Evolutionary conservation across 371 early-diverging fungal species (phyloP).

Genomic region (Mucor velutinosus): DNA sequence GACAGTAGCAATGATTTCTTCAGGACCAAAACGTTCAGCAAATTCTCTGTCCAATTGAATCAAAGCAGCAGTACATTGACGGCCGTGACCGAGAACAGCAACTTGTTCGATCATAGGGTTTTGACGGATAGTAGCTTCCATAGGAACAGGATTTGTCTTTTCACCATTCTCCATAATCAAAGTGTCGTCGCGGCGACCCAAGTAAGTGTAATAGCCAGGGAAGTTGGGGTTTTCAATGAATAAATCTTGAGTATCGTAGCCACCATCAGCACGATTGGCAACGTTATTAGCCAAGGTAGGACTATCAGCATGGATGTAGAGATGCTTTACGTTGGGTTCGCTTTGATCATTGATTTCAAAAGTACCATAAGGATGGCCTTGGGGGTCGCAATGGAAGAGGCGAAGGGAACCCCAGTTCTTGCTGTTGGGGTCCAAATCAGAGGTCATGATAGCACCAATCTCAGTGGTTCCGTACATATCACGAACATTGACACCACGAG

Average conservation of each 20-base stretch:
- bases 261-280: constrained; percentile 29
- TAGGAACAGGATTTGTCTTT: constrained; percentile 44
- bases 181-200: constrained; percentile 40
- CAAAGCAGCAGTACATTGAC: constrained; percentile 32
- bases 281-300: constrained; percentile 21
- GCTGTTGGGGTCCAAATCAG: constrained; percentile 3
- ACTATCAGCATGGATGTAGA: constrained; percentile 6
- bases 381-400: neutral
- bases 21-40: neutral
- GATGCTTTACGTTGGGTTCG: constrained; percentile 15
- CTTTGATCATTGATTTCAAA: constrained; percentile 9
- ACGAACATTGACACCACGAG: constrained; percentile 14
- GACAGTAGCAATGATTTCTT: neutral
- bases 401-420: constrained; percentile 12
- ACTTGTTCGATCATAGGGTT: constrained; percentile 23
- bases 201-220: constrained; percentile 22
- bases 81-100: constrained; percentile 29
- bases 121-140: constrained; percentile 33
- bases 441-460: constrained; percentile 7
- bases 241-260: constrained; percentile 35
- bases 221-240: constrained; percentile 15
- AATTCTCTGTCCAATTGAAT: constrained; percentile 10
- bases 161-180: constrained; percentile 48
- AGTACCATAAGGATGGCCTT: neutral
- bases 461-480: constrained; percentile 20